Base-by-base conservation (phyloP, 768 basidiomycete species). In the Crepidotus variabilis region DNA sequence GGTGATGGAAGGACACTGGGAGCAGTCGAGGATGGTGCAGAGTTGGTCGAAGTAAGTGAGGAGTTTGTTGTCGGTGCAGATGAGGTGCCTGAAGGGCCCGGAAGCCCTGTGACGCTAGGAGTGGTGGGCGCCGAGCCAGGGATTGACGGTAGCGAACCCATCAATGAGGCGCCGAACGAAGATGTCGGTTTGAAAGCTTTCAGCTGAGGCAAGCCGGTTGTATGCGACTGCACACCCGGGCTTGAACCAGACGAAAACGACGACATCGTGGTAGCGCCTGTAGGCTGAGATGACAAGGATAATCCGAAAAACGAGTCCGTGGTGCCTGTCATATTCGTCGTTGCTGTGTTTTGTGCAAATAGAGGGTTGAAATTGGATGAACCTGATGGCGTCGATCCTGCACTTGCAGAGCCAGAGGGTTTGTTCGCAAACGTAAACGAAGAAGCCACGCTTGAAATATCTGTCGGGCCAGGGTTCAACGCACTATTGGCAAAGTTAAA, bases 161-260 rank as follows among this genome's bases (percentile, higher is more conserved):
- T 63, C 39, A 94, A 67, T 14, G 84, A 82, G 33, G 88, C 85
- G 28, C 92, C 92, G 65, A 94, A 94, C 43, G 82, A 86, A 1
- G 86, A 88, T 2, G 86, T 79, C 2, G 92, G 92, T 64, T 92
- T 91, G 77, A 94, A 94, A 6, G 88, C 82, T 66, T 88, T 91
- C 60, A 92, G 67, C 5, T 85, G 87, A 22, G 78, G 74, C 39
- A 81, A 78, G 2, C 82, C 82, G 16, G 81, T 82, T 23, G 74
- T 60, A 52, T 83, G 82, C 5, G 79, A 67, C 56, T 77, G 75
- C 32, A 81, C 51, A 43, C 69, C 57, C n/a, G 65, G 51, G 24
- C 60, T 57, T 45, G 64, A 23, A 21, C 69, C 57, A 10, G 69
- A 52, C n/a, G 75, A 65, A 46, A 56, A 56, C 22, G 55, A n/a